Base-by-base conservation (phyloP, 768 basidiomycete genomes). In the Lentinula sp. region DNA sequence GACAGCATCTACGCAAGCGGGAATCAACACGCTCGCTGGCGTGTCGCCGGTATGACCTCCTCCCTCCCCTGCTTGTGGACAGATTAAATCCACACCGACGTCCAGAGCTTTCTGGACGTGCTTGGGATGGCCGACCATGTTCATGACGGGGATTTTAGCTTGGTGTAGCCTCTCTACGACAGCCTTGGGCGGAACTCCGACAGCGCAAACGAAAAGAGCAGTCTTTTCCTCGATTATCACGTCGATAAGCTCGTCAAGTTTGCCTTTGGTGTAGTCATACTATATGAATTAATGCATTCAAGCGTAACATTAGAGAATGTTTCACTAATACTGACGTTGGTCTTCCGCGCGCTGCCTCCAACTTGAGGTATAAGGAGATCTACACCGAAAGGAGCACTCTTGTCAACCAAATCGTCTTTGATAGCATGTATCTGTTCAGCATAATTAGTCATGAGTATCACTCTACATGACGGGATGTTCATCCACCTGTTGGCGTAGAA, bases 121-220 rank as follows among this genome's bases (percentile, higher is more conserved):
- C 70, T 94, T 96, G 12, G 94, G 93, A 69, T 94, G 91, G n/a
- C 95, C 95, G 61, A 96, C 88, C 91, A 93, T 94, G 76, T 95
- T 95, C 92, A 94, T 95, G 66, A 95, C 80, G 41, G 86, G 81
- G 63, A 96, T 94, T 13, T 91, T 88, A 12, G 91, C 91, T 66
- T 84, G 75, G 76, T 97, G 95, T 45, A 97, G 78, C 65, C 77
- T 83, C 35, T 95, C 90, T 39, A 97, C 90, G 36, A 81, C 87
- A 64, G 85, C 80, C 67, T 82, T 82, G 3, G 95, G 91, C 1
- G 95, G 95, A 4, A 96, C 85, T 65, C 93, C 93, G 48, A 95
- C 82, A 35, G 93, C 94, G 64, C 87, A 97, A 60, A 98, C 95
- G 71, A 98, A 98, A 10, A 98, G 84, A 32, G 83, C 75, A 0